These are phyloP conservation scores for Claviceps arundinis DNA, from an alignment of 2,329 filamentous ascomycete genomes.

Conservation along the genomic window DNA sequence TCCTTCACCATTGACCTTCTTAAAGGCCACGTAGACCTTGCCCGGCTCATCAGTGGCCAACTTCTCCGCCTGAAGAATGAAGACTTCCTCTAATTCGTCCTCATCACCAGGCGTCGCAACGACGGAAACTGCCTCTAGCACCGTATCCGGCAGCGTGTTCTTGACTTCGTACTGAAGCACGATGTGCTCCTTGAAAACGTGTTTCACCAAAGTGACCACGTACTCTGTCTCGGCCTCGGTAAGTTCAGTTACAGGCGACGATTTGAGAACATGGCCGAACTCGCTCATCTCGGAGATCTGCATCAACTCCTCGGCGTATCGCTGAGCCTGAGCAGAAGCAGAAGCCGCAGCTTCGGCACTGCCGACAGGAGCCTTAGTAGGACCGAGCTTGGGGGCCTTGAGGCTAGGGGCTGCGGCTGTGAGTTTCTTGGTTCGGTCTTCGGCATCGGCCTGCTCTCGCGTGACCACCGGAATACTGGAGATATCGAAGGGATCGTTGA, in stretches of 20 bases:
- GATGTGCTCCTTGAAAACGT: slow-evolving; percentile 94
- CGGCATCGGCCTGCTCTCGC: slow-evolving; percentile 87
- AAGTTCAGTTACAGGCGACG: slow-evolving; percentile 70
- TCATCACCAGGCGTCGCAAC: slow-evolving; percentile 69
- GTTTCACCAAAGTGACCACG: slow-evolving; percentile 85
- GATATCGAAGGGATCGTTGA: slow-evolving; percentile 79
- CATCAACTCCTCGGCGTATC: slow-evolving; percentile 77
- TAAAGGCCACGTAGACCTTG: slow-evolving; percentile 90
- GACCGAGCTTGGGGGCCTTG: slow-evolving; percentile 76
- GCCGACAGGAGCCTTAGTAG: slow-evolving; percentile 55
- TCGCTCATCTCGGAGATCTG: slow-evolving; percentile 82
- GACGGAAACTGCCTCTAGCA: slow-evolving; percentile 80
- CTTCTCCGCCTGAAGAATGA: slow-evolving; percentile 79
- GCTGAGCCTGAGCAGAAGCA: slow-evolving; percentile 68
- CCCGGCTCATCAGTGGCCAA: slow-evolving; percentile 77
- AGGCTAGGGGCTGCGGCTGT: slow-evolving; percentile 83
- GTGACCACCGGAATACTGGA: slow-evolving; percentile 84
- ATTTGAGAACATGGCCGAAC: slow-evolving; percentile 87
- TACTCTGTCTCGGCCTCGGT: slow-evolving; percentile 98
- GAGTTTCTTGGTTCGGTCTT: slow-evolving; percentile 94
- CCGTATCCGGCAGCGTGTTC: slow-evolving; percentile 85
- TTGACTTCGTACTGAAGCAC: slow-evolving; percentile 96
- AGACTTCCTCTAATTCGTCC: slow-evolving; percentile 77
- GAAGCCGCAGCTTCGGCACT: slow-evolving; percentile 64
- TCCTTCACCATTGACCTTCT: slow-evolving; percentile 61